phyloP scores from a whole-genome alignment of 345 rosid species.

The Salix caprea region DNA sequence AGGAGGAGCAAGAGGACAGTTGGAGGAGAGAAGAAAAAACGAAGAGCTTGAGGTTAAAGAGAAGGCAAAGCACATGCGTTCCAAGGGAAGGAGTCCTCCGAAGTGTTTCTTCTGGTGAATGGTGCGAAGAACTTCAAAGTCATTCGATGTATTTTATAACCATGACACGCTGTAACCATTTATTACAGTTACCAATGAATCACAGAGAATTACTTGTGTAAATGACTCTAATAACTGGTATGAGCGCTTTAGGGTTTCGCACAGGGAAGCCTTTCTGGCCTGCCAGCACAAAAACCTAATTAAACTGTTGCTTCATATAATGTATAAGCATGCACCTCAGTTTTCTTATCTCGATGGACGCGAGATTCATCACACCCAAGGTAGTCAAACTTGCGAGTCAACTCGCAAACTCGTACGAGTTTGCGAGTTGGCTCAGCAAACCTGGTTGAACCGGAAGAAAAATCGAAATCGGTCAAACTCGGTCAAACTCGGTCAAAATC shows the following conservation, averaged over 20 bases:
- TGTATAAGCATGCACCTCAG: too few relatives aligned
- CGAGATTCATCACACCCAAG: too few relatives aligned
- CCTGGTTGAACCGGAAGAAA: too few relatives aligned
- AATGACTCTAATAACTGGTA: not conserved
- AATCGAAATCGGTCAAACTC: too few relatives aligned
- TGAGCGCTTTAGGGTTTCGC: not conserved
- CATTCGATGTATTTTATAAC: not conserved
- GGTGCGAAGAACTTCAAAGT: not conserved
- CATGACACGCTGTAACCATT: not conserved
- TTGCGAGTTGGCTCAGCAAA: too few relatives aligned
- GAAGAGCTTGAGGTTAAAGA: conserved; percentile 47
- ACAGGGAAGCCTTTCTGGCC: not conserved
- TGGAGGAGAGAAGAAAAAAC: conserved; percentile 54
- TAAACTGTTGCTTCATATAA: too few relatives aligned
- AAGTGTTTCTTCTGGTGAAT: conserved; percentile 54
- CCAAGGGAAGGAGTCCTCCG: conserved; percentile 34
- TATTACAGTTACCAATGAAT: not conserved
- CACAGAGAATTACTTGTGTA: not conserved
- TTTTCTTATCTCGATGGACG: too few relatives aligned
- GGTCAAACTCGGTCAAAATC: too few relatives aligned
- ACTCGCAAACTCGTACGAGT: too few relatives aligned
- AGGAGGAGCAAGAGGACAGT: conserved; percentile 52
- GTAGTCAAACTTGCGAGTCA: too few relatives aligned
- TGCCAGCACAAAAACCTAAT: not conserved
- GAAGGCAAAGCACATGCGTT: conserved; percentile 43